Evolutionary conservation across 306 rosid genomes (phyloP), one percentile per base, ranked within the genome.

Genomic region (Ormosia emarginata): DNA sequence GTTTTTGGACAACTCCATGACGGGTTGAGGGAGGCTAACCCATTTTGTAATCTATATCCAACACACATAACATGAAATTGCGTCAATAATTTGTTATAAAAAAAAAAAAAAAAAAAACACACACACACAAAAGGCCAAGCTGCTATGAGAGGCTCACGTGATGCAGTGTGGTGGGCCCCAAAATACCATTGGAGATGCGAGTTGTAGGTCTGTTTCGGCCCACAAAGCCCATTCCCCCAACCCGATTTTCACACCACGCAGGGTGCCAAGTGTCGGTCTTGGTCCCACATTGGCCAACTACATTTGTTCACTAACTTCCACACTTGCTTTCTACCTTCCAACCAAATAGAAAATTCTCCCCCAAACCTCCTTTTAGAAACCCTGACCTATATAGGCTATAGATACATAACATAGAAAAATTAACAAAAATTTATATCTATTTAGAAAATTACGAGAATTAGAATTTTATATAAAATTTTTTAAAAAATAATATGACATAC

Each of bases 191-290:
- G 75, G 80, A 80, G 72, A 81, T 71, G 86, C 15, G 78, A 78
- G 73, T 58, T 15, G 76, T 53, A 81, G 84, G 80, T 90, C 76
- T 82, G 81, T 24, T 85, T 66, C 32, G 85, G 85, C 58, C 89
- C 92, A 88, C 90, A 61, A 55, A 79, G 87, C 90, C 92, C 96
- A 90, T 93, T 71, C 90, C 30, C 83, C 93, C 92, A 84, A 82
- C 91, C 57, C 41, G 68, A 50, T 24, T 79, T 63, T 70, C 62
- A 41, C 82, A 80, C 80, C 59, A 37, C 76, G 44, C 37, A 0
- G 63, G 65, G 62, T 78, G 82, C 81, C 90, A 74, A 36, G 83
- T 82, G 71, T 75, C 13, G 85, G 82, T 6, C 89, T 75, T 10
- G 85, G 82, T 6, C 90, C 89, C 86, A 82, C 87, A 7, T 69